These are phyloP conservation scores for Begonia peltatifolia DNA, from an alignment of 306 rosid genomes.

Conservation along the genomic window DNA sequence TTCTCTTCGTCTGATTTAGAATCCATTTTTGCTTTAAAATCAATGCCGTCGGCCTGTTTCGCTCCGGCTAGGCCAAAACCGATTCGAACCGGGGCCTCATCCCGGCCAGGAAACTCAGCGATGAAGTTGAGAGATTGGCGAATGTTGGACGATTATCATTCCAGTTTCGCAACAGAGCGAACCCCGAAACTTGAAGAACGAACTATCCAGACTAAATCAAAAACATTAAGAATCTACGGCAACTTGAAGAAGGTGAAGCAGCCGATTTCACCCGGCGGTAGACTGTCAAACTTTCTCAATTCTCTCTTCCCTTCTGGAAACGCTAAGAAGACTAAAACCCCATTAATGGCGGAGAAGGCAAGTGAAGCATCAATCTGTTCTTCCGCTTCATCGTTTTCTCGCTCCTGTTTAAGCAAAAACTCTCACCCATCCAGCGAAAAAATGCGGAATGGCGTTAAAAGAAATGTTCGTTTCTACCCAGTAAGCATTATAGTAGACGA, in stretches of 20 bases:
- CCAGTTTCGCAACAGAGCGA: constrained; percentile 9
- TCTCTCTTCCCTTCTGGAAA: constrained; percentile 37
- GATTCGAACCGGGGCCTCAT: constrained; percentile 18
- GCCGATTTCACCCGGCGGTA: constrained; percentile 75
- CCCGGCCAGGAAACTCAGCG: constrained; percentile 20
- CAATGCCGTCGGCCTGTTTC: constrained; percentile 28
- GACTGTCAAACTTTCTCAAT: constrained; percentile 48
- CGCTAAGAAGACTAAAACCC: constrained; percentile 18
- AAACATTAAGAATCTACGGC: constrained; percentile 54
- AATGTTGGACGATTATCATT: constrained; percentile 15
- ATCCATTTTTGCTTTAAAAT: constrained; percentile 22
- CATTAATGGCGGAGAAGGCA: constrained; percentile 22
- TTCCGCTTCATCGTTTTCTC: constrained; percentile 59
- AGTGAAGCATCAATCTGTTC: constrained; percentile 37
- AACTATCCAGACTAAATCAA: constrained; percentile 45
- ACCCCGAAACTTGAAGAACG: background rate
- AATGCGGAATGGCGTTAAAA: constrained; percentile 32
- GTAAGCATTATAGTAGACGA: constrained; percentile 61
- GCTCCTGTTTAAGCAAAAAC: constrained; percentile 75
- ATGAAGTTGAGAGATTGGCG: constrained; percentile 14
- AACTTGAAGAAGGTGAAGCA: constrained; percentile 78
- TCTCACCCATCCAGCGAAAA: constrained; percentile 46
- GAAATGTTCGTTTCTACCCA: constrained; percentile 65
- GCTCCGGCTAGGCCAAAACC: constrained; percentile 36
- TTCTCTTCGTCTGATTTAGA: constrained; percentile 75